Evolutionary conservation across 2,329 filamentous ascomycete species (phyloP), one percentile per base, ranked within the genome.

Genomic region (Xylaria sp.): DNA sequence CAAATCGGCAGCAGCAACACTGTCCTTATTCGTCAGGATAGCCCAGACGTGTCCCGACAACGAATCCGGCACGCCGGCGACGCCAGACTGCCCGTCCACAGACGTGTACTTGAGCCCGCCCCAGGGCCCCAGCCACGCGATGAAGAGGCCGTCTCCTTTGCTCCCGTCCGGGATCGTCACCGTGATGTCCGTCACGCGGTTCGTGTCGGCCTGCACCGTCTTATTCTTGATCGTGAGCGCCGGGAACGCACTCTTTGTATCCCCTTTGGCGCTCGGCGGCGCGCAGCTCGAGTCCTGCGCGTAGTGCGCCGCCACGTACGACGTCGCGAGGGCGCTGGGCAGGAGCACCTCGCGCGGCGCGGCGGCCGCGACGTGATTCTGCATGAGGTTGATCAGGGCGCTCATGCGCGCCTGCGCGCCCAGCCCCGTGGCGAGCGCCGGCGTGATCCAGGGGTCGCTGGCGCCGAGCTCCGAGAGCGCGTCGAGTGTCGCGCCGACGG

Each of bases 361-460:
- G 1, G 78, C 72, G 1, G 78, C 72, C 0, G 79, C 78, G 2
- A 77, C 70, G 66, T 78, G 79, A 64, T 75, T 75, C 71, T 81
- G 80, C 79, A 82, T 82, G 75, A 82, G 75, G 73, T 82, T 81
- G 54, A 81, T 64, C 28, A 82, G 75, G 58, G 76, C 81, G 0
- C 74, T 73, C 75, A 79, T 79, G 64, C 81, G 76, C 0, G 75
- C 64, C 72, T 80, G 79, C 10, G 80, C 71, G 41, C 80, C 80
- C 18, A 81, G 69, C 15, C 76, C 75, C 0, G 80, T 77, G 1
- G 76, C 75, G 2, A 82, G 74, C 0, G 75, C 72, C 1, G 79
- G 76, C 2, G 80, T 73, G 0, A 80, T 59, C 78, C 80, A 82
- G 0, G 77, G 71, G 71, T 82, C 80, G 60, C 74, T 72, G 10